A percentile compares a stretch with the other conserved stretches of the same genome.
Conservation (phyloP, 495 filamentous ascomycete species). For the Penicillium canescens region DNA sequence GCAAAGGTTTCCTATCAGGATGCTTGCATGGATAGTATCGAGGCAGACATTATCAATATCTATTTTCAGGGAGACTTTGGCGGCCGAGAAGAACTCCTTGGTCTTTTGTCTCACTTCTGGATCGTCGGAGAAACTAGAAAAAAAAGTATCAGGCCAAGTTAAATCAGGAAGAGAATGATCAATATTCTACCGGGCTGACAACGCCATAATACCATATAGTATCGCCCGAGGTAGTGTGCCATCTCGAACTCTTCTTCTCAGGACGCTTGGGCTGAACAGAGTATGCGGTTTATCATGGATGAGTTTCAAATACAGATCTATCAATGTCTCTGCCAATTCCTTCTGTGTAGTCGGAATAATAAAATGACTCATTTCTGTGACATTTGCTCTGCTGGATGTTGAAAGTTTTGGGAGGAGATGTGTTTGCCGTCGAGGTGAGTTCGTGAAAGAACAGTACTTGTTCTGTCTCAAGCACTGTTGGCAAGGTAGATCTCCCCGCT, state of each 20-base stretch:
- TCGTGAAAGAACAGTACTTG: constrained; percentile 6
- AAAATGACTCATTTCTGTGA: neutral
- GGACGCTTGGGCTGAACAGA: constrained; percentile 21
- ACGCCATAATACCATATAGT: constrained; percentile 16
- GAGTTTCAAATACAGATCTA: constrained; percentile 27
- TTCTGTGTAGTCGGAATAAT: too few relatives aligned
- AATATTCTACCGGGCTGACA: constrained; percentile 18
- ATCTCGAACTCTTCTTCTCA: constrained; percentile 7
- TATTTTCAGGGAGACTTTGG: constrained; percentile 14
- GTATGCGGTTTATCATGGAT: constrained; percentile 34
- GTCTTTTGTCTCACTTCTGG: constrained; percentile 4
- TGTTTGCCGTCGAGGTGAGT: neutral
- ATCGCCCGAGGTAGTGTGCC: constrained; percentile 5
- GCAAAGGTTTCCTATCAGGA: constrained; percentile 21
- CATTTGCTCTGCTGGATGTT: neutral
- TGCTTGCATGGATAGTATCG: constrained; percentile 19
- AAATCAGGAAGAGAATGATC: neutral
- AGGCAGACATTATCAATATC: constrained; percentile 12
- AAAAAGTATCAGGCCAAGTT: neutral
- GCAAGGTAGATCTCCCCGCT: neutral
- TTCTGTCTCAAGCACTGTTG: constrained; percentile 5
- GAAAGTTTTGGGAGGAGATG: neutral
- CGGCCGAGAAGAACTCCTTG: constrained; percentile 11
- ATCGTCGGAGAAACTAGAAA: constrained; percentile 1
- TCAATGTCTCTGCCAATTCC: constrained; percentile 8